These are phyloP conservation scores for Phytophthora pseudosyringae DNA, from an alignment of 352 stramenopile genomes.

Conservation along the genomic window DNA sequence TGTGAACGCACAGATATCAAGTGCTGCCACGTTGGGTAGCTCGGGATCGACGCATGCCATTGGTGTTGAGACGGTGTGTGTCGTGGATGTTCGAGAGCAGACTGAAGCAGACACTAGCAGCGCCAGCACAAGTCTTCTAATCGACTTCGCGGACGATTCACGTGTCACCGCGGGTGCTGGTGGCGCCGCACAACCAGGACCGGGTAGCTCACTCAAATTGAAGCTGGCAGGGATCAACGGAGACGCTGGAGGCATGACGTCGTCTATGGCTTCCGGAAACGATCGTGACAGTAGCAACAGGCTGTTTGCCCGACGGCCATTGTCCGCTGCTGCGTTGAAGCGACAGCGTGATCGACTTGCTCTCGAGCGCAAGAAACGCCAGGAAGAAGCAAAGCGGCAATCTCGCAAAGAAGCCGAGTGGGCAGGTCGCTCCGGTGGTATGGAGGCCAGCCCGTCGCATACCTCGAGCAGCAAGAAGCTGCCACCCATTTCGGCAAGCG, in stretches of 20 bases:
- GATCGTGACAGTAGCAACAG: constrained; percentile 66
- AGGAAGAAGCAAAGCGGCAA: constrained; percentile 61
- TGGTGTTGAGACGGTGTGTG: constrained; percentile 93
- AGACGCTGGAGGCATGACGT: constrained; percentile 25
- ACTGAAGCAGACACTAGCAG: constrained; percentile 24
- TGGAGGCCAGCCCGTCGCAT: constrained; percentile 57
- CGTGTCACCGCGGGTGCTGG: constrained; percentile 12
- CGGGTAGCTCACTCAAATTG: constrained; percentile 59
- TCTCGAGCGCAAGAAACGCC: constrained; percentile 65
- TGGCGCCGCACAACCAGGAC: constrained; percentile 22
- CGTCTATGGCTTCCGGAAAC: constrained; percentile 29
- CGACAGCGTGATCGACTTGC: constrained; percentile 74
- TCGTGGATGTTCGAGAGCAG: constrained; percentile 95
- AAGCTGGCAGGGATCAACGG: constrained; percentile 50
- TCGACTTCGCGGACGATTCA: constrained; percentile 37
- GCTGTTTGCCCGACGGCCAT: constrained; percentile 65
- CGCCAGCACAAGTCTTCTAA: constrained; percentile 31
- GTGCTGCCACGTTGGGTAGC: constrained; percentile 34
- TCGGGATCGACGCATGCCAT: constrained; percentile 43
- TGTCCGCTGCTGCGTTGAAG: constrained; percentile 74
- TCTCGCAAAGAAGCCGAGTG: constrained; percentile 80
- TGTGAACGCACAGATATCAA: constrained; percentile 58
- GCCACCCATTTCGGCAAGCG: constrained; percentile 52
- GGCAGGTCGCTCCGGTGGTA: constrained; percentile 71
- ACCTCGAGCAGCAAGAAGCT: constrained; percentile 58